These are phyloP conservation scores for Zygnema circumcarinatum DNA, from an alignment of 139 green algal species.

Conservation along the genomic window DNA sequence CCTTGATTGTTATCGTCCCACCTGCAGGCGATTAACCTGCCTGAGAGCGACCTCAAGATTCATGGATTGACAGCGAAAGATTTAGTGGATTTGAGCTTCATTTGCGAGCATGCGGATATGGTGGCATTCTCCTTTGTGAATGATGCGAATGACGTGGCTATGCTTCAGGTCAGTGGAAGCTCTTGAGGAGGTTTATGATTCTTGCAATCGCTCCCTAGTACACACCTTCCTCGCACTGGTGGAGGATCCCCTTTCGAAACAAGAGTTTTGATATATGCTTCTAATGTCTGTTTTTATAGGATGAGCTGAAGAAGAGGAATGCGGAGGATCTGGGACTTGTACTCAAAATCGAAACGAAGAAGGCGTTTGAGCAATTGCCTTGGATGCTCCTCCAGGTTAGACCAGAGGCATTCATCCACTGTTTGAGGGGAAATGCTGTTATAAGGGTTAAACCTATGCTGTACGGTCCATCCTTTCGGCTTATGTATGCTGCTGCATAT, in stretches of 20 bases:
- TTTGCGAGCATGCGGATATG: slow-evolving; percentile 44
- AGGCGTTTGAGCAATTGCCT: slow-evolving; percentile 47
- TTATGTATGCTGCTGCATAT: background rate
- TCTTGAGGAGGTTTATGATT: background rate
- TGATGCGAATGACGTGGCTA: slow-evolving; percentile 27
- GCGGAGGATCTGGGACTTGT: slow-evolving; percentile 45
- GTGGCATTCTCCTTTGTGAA: slow-evolving; percentile 59
- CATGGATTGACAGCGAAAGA: slow-evolving; percentile 50
- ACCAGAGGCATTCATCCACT: background rate
- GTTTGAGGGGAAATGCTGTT: background rate
- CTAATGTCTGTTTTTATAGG: slow-evolving; percentile 29
- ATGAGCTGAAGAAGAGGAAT: slow-evolving; percentile 39
- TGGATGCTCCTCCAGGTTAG: slow-evolving; percentile 51
- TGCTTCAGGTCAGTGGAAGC: slow-evolving; percentile 8
- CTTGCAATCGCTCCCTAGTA: background rate
- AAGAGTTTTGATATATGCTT: too few relatives aligned
- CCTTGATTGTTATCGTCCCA: too few relatives aligned
- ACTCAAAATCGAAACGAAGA: slow-evolving; percentile 58
- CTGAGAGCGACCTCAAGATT: slow-evolving; percentile 37
- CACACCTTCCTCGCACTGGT: background rate
- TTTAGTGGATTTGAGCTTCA: slow-evolving; percentile 53
- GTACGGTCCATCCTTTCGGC: background rate
- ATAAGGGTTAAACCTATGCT: background rate
- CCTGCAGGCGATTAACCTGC: slow-evolving; percentile 56
- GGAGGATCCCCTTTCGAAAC: background rate